A percentile compares a stretch with the other conserved stretches of the same genome.
Evolutionary conservation across 352 stramenopile species (phyloP).

Genomic region (Globisporangium yorkense): DNA sequence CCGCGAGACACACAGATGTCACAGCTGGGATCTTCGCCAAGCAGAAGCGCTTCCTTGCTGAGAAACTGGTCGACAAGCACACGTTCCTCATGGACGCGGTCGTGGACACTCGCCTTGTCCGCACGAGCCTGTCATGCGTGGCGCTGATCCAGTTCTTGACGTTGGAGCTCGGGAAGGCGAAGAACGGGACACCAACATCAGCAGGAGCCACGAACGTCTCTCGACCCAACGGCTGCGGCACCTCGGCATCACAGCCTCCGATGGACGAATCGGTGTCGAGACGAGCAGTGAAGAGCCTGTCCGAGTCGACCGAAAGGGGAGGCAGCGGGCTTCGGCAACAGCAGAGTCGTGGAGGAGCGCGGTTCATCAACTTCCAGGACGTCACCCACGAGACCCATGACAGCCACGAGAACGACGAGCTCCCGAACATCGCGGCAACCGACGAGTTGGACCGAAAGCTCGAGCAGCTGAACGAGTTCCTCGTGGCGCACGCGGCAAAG

Average conservation of each 20-base stretch:
- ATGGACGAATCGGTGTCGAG: slow-evolving; percentile 5
- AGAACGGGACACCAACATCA: slow-evolving; percentile 3
- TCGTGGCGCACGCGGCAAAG: slow-evolving; percentile 24
- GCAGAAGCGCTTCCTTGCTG: slow-evolving; percentile 28
- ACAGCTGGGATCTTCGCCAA: slow-evolving; percentile 25
- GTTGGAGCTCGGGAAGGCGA: slow-evolving; percentile 22
- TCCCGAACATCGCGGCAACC: not conserved
- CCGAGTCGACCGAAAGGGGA: slow-evolving; percentile 4
- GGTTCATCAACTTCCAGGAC: not conserved
- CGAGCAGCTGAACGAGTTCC: slow-evolving; percentile 22
- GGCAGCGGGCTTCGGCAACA: not conserved
- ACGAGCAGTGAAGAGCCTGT: slow-evolving; percentile 7
- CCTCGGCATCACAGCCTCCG: not conserved
- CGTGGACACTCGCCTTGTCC: slow-evolving; percentile 51
- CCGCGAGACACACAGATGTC: slow-evolving; percentile 1
- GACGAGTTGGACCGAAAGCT: slow-evolving; percentile 1
- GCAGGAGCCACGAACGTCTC: not conserved
- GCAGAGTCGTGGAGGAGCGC: not conserved
- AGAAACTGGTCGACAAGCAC: slow-evolving; percentile 52
- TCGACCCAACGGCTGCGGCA: not conserved
- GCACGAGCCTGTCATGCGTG: slow-evolving; percentile 46
- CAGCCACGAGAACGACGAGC: too few relatives aligned
- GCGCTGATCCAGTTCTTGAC: slow-evolving; percentile 59
- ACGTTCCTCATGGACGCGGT: slow-evolving; percentile 69
- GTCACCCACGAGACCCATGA: not conserved